Conservation (phyloP, 345 rosid genomes). For the Populus simonii region DNA sequence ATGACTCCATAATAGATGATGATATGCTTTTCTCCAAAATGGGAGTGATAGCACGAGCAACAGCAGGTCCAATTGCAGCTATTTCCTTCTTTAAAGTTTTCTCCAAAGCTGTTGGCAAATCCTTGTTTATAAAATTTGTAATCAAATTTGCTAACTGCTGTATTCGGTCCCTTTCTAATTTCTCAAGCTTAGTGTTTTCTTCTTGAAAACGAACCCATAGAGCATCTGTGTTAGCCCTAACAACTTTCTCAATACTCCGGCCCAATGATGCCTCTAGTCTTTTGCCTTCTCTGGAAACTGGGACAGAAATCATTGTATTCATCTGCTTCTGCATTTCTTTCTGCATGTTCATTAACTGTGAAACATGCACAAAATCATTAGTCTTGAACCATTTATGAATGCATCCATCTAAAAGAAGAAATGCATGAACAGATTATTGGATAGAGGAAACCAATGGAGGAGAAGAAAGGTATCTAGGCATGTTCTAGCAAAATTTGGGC, state of each 20-base stretch:
- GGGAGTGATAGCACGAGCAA: slow-evolving; percentile 22
- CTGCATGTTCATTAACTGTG: slow-evolving; percentile 20
- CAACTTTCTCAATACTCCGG: slow-evolving; percentile 26
- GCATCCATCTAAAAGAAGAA: neutral
- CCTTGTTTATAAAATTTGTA: slow-evolving; percentile 21
- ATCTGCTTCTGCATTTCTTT: slow-evolving; percentile 35
- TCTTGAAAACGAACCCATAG: slow-evolving; percentile 31
- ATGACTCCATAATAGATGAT: slow-evolving; percentile 29
- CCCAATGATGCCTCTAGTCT: slow-evolving; percentile 31
- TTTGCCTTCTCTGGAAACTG: slow-evolving; percentile 33
- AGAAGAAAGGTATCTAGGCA: neutral
- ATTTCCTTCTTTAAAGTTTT: slow-evolving; percentile 32
- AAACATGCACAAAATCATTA: neutral
- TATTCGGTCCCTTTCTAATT: slow-evolving; percentile 17
- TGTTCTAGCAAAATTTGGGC: neutral
- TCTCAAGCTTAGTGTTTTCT: slow-evolving; percentile 24
- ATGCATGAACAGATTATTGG: neutral
- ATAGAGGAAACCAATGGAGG: neutral
- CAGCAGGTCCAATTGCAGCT: slow-evolving; percentile 23
- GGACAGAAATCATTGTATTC: slow-evolving; percentile 14
- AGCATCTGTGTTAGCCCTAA: slow-evolving; percentile 27
- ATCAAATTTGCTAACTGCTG: slow-evolving; percentile 25
- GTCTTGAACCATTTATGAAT: neutral
- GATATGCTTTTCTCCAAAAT: slow-evolving; percentile 25
- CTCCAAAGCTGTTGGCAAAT: slow-evolving; percentile 23